Conservation (phyloP, 1,284 basidiomycete genomes). For the Apiotrichum veenhuisii region DNA sequence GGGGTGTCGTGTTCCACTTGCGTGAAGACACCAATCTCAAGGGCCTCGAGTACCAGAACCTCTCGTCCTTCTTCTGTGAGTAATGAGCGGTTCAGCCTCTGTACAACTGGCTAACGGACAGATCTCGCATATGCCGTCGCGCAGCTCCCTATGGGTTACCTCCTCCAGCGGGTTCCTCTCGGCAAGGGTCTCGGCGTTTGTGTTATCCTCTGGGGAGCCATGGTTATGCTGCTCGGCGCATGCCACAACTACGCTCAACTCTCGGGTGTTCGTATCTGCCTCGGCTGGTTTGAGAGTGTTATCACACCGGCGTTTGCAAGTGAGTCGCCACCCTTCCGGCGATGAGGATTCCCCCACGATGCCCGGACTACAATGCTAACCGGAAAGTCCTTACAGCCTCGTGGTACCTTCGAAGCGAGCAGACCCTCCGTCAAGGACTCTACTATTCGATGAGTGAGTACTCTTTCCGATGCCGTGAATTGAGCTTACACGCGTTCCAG, state of each 20-base stretch:
- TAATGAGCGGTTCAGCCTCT: background rate
- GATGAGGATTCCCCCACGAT: too few species aligned
- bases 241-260: slow-evolving; percentile 30
- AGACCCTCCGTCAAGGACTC: slow-evolving; percentile 20
- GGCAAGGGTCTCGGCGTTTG: slow-evolving; percentile 22
- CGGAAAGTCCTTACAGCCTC: slow-evolving; percentile 20
- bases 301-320: slow-evolving; percentile 32
- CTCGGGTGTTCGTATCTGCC: slow-evolving; percentile 15
- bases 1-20: slow-evolving; percentile 24
- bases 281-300: slow-evolving; percentile 32
- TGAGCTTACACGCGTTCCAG: background rate
- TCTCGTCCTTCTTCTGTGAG: slow-evolving; percentile 15
- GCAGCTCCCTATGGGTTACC: slow-evolving; percentile 29
- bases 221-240: slow-evolving; percentile 25
- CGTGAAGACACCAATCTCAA: slow-evolving; percentile 29
- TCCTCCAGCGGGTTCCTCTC: slow-evolving; percentile 29
- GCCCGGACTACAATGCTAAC: background rate
- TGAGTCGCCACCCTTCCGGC: too few species aligned
- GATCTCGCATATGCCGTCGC: slow-evolving; percentile 25
- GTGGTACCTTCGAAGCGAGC: slow-evolving; percentile 27
- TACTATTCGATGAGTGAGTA: slow-evolving; percentile 31
- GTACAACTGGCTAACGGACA: background rate
- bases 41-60: slow-evolving; percentile 27
- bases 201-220: slow-evolving; percentile 25
- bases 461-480: too few species aligned